Base-by-base conservation (phyloP, 2,329 filamentous ascomycete genomes). In the Colletotrichum sp. region DNA sequence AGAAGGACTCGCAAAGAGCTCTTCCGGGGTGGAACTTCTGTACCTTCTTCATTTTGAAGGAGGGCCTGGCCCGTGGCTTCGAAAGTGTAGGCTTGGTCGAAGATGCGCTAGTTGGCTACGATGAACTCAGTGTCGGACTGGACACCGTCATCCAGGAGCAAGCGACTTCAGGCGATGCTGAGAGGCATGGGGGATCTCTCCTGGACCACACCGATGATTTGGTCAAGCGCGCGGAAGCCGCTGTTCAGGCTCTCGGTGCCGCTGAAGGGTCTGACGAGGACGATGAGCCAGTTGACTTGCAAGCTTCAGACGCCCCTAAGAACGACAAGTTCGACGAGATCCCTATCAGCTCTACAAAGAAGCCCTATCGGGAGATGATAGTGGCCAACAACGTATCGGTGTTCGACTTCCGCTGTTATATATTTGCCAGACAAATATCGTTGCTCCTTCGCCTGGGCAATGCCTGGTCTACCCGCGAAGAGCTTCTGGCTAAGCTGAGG, bases 11-110 rank as follows among this genome's bases (percentile, higher is more conserved):
- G 1, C 96, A 98, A 83, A 91, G 96, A 62, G 93, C 89, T 39
- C 86, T 99, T 22, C 97, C 97, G 0, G 97, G 97, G 1, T 99
- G 97, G 97, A 99, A 99, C 82, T 99, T 99, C 82, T 98, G 97
- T 85, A 99, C 97, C 0, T 99, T 99, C 83, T 99, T 99, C 83
- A 96, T 99, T 18, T 89, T 99, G 10, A 99, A 99, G 81, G 97
- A 99, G 84, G 97, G 97, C 0, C 87, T 99, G 43, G 96, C 97
- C 2, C 91, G 95, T 78, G 97, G 96, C 0, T 98, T 99, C 79
- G 97, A 99, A 84, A 98, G 95, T 82, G 96, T 98, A 5, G 97
- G 97, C 1, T 88, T 99, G 12, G 95, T 98, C 10, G 97, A 99
- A 81, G 97, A 99, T 88, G 96, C 97, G 5, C 87, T 99, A 52